Percentiles rank a stretch among this genome's conserved stretches.
Evolutionary conservation across 768 basidiomycete genomes (phyloP).

Genomic region (Boletus insuetus): DNA sequence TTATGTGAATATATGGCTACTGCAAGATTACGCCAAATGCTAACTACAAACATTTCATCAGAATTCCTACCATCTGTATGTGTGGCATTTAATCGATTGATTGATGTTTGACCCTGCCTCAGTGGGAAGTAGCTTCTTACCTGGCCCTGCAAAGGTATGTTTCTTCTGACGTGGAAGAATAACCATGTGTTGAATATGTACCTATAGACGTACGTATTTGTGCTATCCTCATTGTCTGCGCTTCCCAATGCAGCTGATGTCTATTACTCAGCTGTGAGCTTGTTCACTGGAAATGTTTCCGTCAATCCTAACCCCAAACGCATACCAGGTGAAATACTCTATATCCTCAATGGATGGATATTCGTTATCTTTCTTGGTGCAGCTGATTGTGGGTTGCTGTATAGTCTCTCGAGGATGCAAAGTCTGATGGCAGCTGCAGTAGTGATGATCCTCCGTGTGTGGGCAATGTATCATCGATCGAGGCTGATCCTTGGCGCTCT

Average conservation of each 20-base stretch:
- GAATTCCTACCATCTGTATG: neutral
- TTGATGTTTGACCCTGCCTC: neutral
- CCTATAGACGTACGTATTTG: conserved; percentile 1
- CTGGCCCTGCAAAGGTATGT: conserved; percentile 1
- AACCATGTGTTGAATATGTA: neutral
- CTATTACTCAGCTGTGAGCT: conserved; percentile 2
- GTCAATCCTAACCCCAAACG: neutral
- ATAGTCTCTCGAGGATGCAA: too few relatives aligned
- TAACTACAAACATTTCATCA: neutral
- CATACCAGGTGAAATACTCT: neutral
- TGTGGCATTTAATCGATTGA: neutral
- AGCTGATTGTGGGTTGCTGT: conserved; percentile 4
- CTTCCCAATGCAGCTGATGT: neutral
- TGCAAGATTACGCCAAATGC: neutral
- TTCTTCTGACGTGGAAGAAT: neutral
- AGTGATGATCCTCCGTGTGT: conserved; percentile 1
- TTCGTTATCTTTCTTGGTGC: conserved; percentile 1
- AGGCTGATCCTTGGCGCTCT: neutral
- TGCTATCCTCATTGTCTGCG: too few relatives aligned
- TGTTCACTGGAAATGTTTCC: too few relatives aligned
- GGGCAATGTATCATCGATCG: conserved; percentile 2
- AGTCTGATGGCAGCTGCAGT: neutral
- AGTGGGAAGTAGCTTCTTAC: conserved; percentile 4
- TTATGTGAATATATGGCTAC: neutral
- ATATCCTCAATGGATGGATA: neutral